Conservation (phyloP, 768 basidiomycete genomes). For the Lactifluus hygrophoroides region DNA sequence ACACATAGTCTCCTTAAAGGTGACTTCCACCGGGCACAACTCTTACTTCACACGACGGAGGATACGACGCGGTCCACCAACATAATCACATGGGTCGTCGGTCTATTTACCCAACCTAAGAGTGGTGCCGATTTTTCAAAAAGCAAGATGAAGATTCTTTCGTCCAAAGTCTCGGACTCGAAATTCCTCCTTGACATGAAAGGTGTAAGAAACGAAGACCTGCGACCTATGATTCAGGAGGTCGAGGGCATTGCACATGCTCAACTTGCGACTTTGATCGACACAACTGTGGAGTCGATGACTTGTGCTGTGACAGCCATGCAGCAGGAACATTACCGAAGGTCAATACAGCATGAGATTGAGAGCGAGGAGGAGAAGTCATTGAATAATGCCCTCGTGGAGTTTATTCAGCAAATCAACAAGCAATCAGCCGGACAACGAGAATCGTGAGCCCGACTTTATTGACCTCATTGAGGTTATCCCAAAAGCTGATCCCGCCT, state of each 20-base stretch:
- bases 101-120: no score
- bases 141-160: neutral
- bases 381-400: neutral
- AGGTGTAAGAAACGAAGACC: neutral
- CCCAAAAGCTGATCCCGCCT: neutral
- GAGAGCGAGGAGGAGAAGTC: neutral
- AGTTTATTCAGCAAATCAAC: constrained; percentile 9
- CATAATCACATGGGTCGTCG: neutral
- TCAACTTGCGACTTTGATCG: constrained; percentile 4
- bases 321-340: constrained; percentile 1
- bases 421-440: neutral
- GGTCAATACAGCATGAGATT: neutral
- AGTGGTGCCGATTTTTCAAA: neutral
- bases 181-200: constrained; percentile 9
- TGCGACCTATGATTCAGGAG: neutral
- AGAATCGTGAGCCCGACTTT: constrained; percentile 3
- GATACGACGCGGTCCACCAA: neutral
- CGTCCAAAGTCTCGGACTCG: neutral
- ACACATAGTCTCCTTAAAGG: neutral
- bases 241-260: neutral
- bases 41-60: neutral
- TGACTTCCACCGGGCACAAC: neutral
- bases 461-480: neutral
- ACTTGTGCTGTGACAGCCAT: neutral
- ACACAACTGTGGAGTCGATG: neutral